These are phyloP conservation scores for Phytophthora brassicae DNA, from an alignment of 352 stramenopile species.

Conservation along the genomic window DNA sequence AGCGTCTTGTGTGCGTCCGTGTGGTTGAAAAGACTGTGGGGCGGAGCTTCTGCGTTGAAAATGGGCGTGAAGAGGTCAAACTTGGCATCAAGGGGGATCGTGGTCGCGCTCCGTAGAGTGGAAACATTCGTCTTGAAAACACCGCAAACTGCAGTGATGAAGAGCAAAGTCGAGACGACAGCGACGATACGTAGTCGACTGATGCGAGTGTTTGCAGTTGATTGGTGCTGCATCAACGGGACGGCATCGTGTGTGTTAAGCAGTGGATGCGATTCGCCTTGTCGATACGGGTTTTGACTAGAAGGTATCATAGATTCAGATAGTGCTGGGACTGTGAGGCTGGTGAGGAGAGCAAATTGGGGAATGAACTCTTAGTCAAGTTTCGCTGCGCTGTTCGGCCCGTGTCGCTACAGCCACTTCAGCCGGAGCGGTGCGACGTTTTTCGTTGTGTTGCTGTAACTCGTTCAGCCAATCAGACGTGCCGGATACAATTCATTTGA, in stretches of 20 bases:
- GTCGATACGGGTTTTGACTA: slow-evolving; percentile 18
- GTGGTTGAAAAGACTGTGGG: slow-evolving; percentile 27
- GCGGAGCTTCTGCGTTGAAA: slow-evolving; percentile 32
- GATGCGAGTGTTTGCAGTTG: neutral
- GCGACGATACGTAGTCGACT: slow-evolving; percentile 24
- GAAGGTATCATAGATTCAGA: slow-evolving; percentile 12
- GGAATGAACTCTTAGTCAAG: slow-evolving; percentile 17
- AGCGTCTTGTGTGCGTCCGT: slow-evolving; percentile 38
- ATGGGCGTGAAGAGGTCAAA: slow-evolving; percentile 38
- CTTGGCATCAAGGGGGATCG: slow-evolving; percentile 20
- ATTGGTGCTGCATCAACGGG: slow-evolving; percentile 10
- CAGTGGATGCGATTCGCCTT: slow-evolving; percentile 24
- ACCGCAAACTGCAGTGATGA: slow-evolving; percentile 19
- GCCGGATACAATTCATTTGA: neutral
- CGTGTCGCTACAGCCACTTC: slow-evolving; percentile 6
- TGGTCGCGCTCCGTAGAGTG: slow-evolving; percentile 20
- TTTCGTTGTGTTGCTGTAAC: slow-evolving; percentile 21
- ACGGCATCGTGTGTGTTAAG: slow-evolving; percentile 19
- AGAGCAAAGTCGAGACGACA: slow-evolving; percentile 19
- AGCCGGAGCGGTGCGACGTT: slow-evolving; percentile 22
- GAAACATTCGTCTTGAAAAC: slow-evolving; percentile 17
- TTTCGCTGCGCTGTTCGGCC: neutral
- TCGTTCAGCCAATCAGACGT: neutral
- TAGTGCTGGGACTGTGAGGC: neutral
- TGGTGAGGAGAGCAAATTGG: slow-evolving; percentile 17